Conservation (phyloP, 495 filamentous ascomycete species). For the Daldinia vernicosa region DNA sequence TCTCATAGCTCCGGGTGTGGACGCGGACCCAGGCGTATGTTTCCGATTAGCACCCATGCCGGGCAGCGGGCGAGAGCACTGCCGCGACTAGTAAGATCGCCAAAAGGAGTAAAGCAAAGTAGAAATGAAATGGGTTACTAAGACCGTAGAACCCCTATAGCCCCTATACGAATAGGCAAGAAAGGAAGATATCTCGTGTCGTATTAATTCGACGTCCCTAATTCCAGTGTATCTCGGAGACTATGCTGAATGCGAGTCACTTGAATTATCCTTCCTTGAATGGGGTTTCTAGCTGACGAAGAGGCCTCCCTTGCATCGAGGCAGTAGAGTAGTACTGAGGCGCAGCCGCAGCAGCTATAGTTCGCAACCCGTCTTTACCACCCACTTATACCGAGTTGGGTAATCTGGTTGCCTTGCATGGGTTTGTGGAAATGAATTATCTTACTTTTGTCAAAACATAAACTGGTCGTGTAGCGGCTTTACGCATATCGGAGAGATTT, state of each 20-base stretch:
- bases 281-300: slow-evolving; percentile 1
- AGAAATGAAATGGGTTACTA: background rate
- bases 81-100: background rate
- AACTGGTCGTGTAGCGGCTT: background rate
- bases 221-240: background rate
- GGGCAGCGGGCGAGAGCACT: background rate
- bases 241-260: background rate
- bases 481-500: background rate
- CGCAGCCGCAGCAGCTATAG: slow-evolving; percentile 18
- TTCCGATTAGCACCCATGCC: slow-evolving; percentile 16
- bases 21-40: background rate
- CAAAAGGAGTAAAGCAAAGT: background rate
- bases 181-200: background rate
- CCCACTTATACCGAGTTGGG: slow-evolving; percentile 5
- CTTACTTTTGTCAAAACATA: background rate
- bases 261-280: slow-evolving; percentile 6
- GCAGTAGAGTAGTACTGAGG: slow-evolving; percentile 28
- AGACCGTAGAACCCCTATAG: too few species aligned
- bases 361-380: slow-evolving; percentile 19
- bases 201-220: background rate
- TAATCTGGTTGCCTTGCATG: slow-evolving; percentile 26
- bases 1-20: background rate
- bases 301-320: slow-evolving; percentile 25
- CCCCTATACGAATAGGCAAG: background rate
- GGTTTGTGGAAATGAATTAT: background rate